A percentile compares a stretch with the other conserved stretches of the same genome.
Conservation (phyloP, 805 yeast genomes). For the Candida xiaguanensis region DNA sequence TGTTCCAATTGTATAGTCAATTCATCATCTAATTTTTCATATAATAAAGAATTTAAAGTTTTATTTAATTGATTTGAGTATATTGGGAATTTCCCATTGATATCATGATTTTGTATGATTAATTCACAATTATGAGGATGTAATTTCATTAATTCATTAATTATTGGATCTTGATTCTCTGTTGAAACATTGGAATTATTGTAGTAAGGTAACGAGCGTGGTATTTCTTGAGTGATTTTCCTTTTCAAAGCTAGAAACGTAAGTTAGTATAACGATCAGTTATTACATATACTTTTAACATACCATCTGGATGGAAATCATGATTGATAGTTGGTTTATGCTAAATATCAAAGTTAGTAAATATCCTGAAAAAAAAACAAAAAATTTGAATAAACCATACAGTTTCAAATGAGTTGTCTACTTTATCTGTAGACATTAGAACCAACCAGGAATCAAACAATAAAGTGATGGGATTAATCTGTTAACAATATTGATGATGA, state of each 20-base stretch:
- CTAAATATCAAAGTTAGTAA: not conserved
- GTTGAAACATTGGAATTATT: constrained; percentile 7
- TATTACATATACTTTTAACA: constrained; percentile 7
- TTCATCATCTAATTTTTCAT: constrained; percentile 26
- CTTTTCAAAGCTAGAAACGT: constrained; percentile 14
- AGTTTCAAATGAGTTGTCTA: not conserved
- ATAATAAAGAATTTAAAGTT: constrained; percentile 24
- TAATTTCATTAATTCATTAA: constrained; percentile 28
- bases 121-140: constrained; percentile 19
- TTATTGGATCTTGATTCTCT: constrained; percentile 27
- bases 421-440: constrained; percentile 1
- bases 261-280: constrained; percentile 10
- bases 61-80: constrained; percentile 32
- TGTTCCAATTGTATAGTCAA: constrained; percentile 26
- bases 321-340: not conserved
- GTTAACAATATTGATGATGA: not conserved
- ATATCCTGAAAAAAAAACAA: not conserved
- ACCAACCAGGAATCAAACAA: no score
- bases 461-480: no score
- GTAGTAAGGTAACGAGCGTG: constrained; percentile 15
- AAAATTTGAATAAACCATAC: not conserved
- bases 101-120: constrained; percentile 5
- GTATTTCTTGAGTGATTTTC: constrained; percentile 13
- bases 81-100: constrained; percentile 8
- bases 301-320: constrained; percentile 16